Percentiles rank a stretch among this genome's conserved stretches.
These are phyloP conservation scores for maize (Zea mays) DNA, from an alignment of 176 grass and related monocot species.

Conservation along the genomic window Zm-B73-REFERENCE-NAM-5.0 NC_050096.1:23052501-23053000, in stretches of 20 bases:
- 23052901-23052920: background rate
- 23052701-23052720: background rate
- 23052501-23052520: constrained; percentile 20
- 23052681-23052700: background rate
- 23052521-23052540: constrained; percentile 12
- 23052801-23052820: background rate
- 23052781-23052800: background rate
- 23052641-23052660: background rate
- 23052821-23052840: background rate
- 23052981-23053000: background rate
- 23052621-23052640: background rate
- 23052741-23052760: background rate
- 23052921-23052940: background rate
- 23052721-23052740: background rate
- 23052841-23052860: background rate
- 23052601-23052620: background rate
- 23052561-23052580: background rate
- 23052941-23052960: background rate
- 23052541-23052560: constrained; percentile 2
- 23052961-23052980: background rate
- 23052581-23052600: constrained; percentile 5
- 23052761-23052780: background rate
- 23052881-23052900: background rate
- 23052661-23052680: background rate
- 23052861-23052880: background rate